Base-by-base conservation (phyloP, 2,329 filamentous ascomycete species). In the Curvularia verruculosa region DNA sequence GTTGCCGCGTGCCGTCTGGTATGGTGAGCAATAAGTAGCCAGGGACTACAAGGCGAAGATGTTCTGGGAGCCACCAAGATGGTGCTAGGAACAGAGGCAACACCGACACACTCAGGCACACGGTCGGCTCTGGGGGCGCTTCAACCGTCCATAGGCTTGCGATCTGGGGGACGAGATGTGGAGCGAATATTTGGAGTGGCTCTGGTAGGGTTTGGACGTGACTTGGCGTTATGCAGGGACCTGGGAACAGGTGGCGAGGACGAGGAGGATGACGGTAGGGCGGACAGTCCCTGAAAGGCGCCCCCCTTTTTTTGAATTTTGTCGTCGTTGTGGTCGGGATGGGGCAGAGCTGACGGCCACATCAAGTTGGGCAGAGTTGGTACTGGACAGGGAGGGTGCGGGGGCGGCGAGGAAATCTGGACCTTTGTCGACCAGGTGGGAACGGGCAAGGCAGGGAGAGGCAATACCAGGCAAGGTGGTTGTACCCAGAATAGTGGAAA, bases 181-280 rank as follows among this genome's bases (percentile, higher is more conserved):
- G 40, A 21, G 59, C 55, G 19, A 54, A 31, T 31, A 43, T 26
- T 36, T 48, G 34, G 23, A 28, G 39, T 4, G 45, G 19, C 9
- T 19, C 18, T 58, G 52, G 43, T 39, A 45, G 43, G 47, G 36
- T 52, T 46, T 41, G 43, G 34, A 45, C 19, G 36, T 52, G 49
- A 41, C 63, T 65, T 66, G 61, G 65, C 63, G 61, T 43, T 50
- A 63, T 65, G 65, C 65, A 66, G 65, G 65, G 64, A 61, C 60
- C 52, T 56, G 52, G 52, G 55, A 53, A 58, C 54, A 52, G 53
- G 51, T 59, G 52, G 63, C 59, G 47, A 58, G 37, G 51, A 47
- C 31, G 44, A 58, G 31, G 48, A 49, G 26, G 53, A 41, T 58
- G 52, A 63, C 57, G 49, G 50, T 36, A 49, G 52, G 36, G 49